Evolutionary conservation across 1,284 basidiomycete species (phyloP), one percentile per base, ranked within the genome.

Genomic region (Neolentinus lepideus): DNA sequence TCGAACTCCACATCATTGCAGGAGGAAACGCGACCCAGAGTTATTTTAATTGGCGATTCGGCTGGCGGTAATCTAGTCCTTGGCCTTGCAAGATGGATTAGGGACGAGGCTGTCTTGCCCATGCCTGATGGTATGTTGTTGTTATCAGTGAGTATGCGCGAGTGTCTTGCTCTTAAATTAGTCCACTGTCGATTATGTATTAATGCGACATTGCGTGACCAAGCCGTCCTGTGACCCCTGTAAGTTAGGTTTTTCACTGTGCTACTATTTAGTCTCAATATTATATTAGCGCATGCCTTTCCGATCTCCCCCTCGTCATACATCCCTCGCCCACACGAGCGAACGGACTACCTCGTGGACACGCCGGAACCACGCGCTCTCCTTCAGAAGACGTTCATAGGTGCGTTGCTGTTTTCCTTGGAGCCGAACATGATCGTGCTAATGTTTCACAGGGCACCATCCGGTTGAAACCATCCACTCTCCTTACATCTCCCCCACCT

Each of bases 1-100:
- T 26, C 26, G 12, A 31, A 31, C 29, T 54, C 43, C 45, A 2
- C 51, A 1, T n/a, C 24, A 52, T 35, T 19, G 48, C 25, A 35
- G 48, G 54, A 35, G n/a, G 60, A 19, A 45, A 55, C 11, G 53
- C 57, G 14, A 16, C 51, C 19, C 46, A 14, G 54, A 19, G 21
- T 53, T 46, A n/a, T 56, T 35, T 46, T 52, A 22, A 31, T 47
- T 31, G 45, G 53, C 19, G 87, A 90, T 64, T 83, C 80, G 45
- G 85, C 88, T 0, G 88, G 88, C 2, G 87, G 84, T 0, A 88
- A 89, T 63, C 71, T 89, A 2, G 81, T 80, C 0, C 71, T 88
- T 2, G 80, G 83, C 2, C 68, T 80, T 3, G 69, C 75, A 2
- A 72, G 78, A 24, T 81, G 78, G 77, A 67, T 81, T 24, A 67